Evolutionary conservation across 139 green algal genomes (phyloP), one percentile per base, ranked within the genome.

Genomic region (Chlamydomonas sphaeroides): DNA sequence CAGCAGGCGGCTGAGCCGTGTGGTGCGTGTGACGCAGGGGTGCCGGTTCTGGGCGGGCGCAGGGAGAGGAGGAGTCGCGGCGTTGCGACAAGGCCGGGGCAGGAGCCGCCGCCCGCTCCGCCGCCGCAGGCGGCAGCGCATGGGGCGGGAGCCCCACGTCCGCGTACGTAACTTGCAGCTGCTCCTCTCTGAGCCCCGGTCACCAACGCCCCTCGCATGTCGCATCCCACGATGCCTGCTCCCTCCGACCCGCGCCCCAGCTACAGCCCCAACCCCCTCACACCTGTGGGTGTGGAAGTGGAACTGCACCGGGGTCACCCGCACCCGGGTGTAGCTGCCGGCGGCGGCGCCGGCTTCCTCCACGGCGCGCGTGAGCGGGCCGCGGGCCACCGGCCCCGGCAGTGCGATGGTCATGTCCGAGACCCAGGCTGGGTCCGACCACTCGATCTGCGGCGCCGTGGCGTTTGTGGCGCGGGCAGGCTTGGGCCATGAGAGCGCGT

Each of bases 211-310:
- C n/a, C n/a, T n/a, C n/a, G n/a, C n/a, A n/a, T n/a, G 45, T 53
- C 11, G 45, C 11, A 14, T 10, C 45, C 45, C 45, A 14, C 45
- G 14, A 10, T 53, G 45, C 45, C 45, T 53, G 11, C 45, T 53
- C 45, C 10, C 11, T 53, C 10, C 45, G 14, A 53, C 14, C 57
- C 6, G 57, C 57, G 6, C 28, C 57, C 6, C 11, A 30, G 15
- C 57, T 65, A 32, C 15, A 30, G 57, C 66, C 36, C 38, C 66
- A 4, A 33, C 35, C 7, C 66, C 8, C 36, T 53, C 66, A 18
- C 45, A 51, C 39, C 39, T 61, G 25, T 86, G 70, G 7, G 80
- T 74, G 63, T 86, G 80, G 61, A 86, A 81, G 70, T 86, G 80
- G 63, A 86, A 86, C 45, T 86, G 80, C 18, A 78, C 70, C 17